Conservation (phyloP, 2,329 filamentous ascomycete genomes). For the Aspergillus felis region DNA sequence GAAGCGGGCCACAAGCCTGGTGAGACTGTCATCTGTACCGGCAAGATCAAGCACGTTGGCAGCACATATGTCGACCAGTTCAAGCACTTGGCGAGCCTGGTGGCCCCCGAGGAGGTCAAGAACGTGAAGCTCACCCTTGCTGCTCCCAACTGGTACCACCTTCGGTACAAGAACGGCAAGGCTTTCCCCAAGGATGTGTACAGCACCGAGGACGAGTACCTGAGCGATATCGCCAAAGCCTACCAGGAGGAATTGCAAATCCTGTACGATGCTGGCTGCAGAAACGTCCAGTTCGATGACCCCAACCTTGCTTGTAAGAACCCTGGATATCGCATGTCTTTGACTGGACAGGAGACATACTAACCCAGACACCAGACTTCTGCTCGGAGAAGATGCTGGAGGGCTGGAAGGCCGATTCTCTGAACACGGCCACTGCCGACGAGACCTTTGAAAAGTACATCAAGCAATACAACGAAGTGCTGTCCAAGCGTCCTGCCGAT, state of each 20-base stretch:
- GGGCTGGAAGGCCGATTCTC: constrained; percentile 64
- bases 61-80: constrained; percentile 57
- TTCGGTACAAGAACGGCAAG: constrained; percentile 54
- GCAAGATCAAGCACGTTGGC: constrained; percentile 56
- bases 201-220: constrained; percentile 58
- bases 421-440: constrained; percentile 65
- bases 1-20: constrained; percentile 55
- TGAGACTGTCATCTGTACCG: constrained; percentile 54
- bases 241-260: constrained; percentile 61
- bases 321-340: constrained; percentile 39
- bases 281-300: constrained; percentile 67
- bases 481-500: constrained; percentile 60
- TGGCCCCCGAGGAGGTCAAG: constrained; percentile 59
- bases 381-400: constrained; percentile 68
- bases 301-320: constrained; percentile 62
- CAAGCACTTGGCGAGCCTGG: constrained; percentile 55
- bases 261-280: constrained; percentile 59
- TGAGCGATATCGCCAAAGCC: constrained; percentile 61
- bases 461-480: constrained; percentile 69
- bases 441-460: constrained; percentile 73
- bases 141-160: constrained; percentile 66
- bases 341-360: background rate
- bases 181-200: constrained; percentile 58
- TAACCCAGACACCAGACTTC: constrained; percentile 53
- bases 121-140: constrained; percentile 67